A percentile compares a stretch with the other conserved stretches of the same genome.
Conservation (phyloP, 73 alveolate species). For the Paramecium pentaurelia region DNA sequence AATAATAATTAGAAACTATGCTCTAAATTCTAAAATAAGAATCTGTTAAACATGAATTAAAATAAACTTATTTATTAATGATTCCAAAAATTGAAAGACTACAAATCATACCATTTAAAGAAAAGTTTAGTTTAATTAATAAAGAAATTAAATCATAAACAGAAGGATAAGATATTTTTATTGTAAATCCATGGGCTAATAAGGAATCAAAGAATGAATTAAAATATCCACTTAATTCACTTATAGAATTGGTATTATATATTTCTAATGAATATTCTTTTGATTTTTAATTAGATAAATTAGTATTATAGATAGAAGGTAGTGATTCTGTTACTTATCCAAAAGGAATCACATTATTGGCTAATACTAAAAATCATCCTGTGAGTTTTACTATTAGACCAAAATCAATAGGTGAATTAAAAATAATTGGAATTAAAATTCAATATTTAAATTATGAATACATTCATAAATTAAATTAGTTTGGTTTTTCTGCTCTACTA, state of each 20-base stretch:
- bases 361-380: background rate
- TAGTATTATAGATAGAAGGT: background rate
- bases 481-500: background rate
- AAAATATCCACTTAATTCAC: background rate
- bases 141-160: background rate
- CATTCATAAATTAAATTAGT: background rate
- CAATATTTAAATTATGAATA: background rate
- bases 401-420: background rate
- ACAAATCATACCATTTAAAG: background rate
- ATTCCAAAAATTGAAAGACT: background rate
- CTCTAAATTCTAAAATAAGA: background rate
- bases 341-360: background rate
- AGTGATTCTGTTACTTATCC: slow-evolving; percentile 9
- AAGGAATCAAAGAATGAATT: background rate
- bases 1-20: background rate
- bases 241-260: background rate
- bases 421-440: background rate
- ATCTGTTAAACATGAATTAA: background rate
- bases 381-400: background rate
- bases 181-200: slow-evolving; percentile 42
- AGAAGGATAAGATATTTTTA: background rate
- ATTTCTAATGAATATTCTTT: background rate
- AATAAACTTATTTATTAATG: background rate
- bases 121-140: background rate
- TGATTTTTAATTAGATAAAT: background rate